Evolutionary conservation across 495 filamentous ascomycete genomes (phyloP).

Genomic region (Viridothelium virens): DNA sequence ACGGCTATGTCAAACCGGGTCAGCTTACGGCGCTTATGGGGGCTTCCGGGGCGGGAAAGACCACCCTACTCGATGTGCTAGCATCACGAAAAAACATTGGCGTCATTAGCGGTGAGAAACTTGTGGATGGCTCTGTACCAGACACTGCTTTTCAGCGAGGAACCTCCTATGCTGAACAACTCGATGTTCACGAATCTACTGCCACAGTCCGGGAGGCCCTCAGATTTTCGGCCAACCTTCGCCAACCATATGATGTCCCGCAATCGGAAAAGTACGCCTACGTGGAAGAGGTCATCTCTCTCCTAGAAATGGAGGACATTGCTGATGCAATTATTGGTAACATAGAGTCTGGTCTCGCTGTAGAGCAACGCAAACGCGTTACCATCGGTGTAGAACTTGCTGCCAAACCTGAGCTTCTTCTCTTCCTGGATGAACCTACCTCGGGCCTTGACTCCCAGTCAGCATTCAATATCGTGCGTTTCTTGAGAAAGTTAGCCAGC

Average conservation of each 20-base stretch:
- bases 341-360: constrained; percentile 68
- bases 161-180: constrained; percentile 75
- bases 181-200: constrained; percentile 70
- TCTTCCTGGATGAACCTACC: constrained; percentile 89
- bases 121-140: constrained; percentile 63
- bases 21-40: constrained; percentile 78
- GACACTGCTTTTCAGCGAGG: constrained; percentile 68
- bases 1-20: constrained; percentile 72
- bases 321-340: constrained; percentile 79
- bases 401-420: constrained; percentile 72
- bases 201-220: constrained; percentile 79
- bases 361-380: constrained; percentile 85
- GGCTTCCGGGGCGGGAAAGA: constrained; percentile 80
- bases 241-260: constrained; percentile 64
- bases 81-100: constrained; percentile 72
- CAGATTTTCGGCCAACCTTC: constrained; percentile 71
- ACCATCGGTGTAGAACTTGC: constrained; percentile 87
- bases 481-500: constrained; percentile 73
- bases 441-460: constrained; percentile 77
- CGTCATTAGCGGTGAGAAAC: constrained; percentile 62
- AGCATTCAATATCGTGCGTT: constrained; percentile 83
- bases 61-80: constrained; percentile 71
- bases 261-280: constrained; percentile 70
- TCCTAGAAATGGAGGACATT: constrained; percentile 76
- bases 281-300: constrained; percentile 70